phyloP scores from a whole-genome alignment of 176 grass and related monocot genomes.

The Metroxylon sagu region DNA sequence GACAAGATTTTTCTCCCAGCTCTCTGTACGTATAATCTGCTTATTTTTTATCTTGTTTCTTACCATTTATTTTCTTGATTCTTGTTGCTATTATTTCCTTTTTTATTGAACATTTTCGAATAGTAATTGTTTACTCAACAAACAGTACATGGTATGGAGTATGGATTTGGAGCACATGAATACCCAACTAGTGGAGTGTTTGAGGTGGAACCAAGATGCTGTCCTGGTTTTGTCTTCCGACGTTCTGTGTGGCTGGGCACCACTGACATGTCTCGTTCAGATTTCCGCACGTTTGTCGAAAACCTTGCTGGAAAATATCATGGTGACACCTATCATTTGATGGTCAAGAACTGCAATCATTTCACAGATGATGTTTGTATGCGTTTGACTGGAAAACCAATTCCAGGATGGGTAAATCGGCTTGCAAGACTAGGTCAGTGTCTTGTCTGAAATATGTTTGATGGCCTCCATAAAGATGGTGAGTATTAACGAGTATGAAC shows the following conservation, averaged over 20 bases:
- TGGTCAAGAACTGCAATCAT: constrained; percentile 97
- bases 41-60: no score
- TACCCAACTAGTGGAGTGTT: constrained; percentile 83
- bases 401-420: constrained; percentile 93
- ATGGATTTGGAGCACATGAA: constrained; percentile 93
- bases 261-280: constrained; percentile 59
- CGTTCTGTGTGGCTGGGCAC: constrained; percentile 74
- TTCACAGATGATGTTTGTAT: constrained; percentile 82
- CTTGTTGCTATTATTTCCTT: constrained; percentile 11
- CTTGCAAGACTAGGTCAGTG: constrained; percentile 82
- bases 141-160: constrained; percentile 85
- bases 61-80: no score
- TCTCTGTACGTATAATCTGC: no score
- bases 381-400: constrained; percentile 76
- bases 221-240: constrained; percentile 88
- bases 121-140: constrained; percentile 8
- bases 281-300: constrained; percentile 75
- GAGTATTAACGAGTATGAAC: background rate
- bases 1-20: no score
- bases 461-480: background rate
- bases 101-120: constrained; percentile 4
- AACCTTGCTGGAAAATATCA: constrained; percentile 68
- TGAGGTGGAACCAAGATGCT: constrained; percentile 81
- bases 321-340: constrained; percentile 84
- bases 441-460: background rate